These are phyloP conservation scores for Amniculicola lignicola DNA, from an alignment of 495 filamentous ascomycete species.

Conservation along the genomic window DNA sequence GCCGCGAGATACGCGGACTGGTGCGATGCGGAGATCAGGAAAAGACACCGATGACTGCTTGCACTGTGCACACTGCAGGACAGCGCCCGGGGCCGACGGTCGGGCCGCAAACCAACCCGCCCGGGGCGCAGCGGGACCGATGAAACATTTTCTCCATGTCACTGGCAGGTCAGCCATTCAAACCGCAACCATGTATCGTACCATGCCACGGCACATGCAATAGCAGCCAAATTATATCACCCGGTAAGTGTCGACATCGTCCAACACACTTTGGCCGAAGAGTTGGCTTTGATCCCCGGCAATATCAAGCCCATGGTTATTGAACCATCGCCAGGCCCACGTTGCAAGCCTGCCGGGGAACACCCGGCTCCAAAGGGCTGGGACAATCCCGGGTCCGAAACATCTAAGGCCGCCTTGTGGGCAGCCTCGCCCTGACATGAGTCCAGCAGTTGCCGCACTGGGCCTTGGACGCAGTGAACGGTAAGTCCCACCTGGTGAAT, in stretches of 20 bases:
- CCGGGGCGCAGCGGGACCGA: not conserved
- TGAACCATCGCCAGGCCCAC: constrained; percentile 1
- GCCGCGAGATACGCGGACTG: too few relatives aligned
- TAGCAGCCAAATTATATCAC: constrained; percentile 7
- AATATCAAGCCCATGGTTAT: not conserved
- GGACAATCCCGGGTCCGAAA: constrained; percentile 8
- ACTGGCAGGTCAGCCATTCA: not conserved
- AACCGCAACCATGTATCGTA: not conserved
- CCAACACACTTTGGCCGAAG: not conserved
- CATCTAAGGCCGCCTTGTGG: constrained; percentile 7
- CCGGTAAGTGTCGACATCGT: not conserved
- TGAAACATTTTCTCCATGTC: not conserved
- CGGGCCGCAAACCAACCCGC: too few relatives aligned
- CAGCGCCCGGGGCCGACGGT: not conserved
- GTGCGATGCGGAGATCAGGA: too few relatives aligned
- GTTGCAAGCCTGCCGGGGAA: not conserved
- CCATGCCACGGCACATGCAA: constrained; percentile 2
- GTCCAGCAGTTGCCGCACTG: not conserved
- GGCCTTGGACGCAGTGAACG: constrained; percentile 5
- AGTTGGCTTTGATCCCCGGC: not conserved
- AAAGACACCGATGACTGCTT: not conserved
- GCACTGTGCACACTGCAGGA: too few relatives aligned
- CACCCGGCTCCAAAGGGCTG: constrained; percentile 6
- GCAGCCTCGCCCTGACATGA: constrained; percentile 11
- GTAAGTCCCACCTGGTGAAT: too few relatives aligned